Evolutionary conservation across 2,329 filamentous ascomycete species (phyloP), one percentile per base, ranked within the genome.

Genomic region (Xylariomycetidae sp.): DNA sequence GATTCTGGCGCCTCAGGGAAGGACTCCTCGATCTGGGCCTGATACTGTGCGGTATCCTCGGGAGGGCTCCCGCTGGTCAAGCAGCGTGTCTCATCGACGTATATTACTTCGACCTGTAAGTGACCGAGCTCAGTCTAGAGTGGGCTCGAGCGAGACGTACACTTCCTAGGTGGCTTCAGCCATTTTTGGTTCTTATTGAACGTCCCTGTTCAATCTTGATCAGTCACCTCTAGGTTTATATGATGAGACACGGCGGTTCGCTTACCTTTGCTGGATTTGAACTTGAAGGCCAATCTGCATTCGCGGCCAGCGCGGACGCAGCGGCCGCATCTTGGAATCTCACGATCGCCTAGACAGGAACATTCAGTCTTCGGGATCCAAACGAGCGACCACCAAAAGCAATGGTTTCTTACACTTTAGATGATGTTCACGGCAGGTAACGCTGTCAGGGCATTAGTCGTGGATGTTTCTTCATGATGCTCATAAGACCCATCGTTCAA

Each of bases 351-450:
- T 67, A 40, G 14, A 23, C 32, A 27, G 60, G 37, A 13, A 22
- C 35, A 23, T 34, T 7, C 7, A 25, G 26, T 29, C 15, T 12
- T 7, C 13, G 9, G 26, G 18, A 29, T 17, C 10, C 7, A 7
- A 29, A 9, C 14, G 26, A 17, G 6, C 5, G 26, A 17, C 7
- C 6, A 12, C 5, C 10, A 29, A 16, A 5, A 12, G 10, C 26
- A 16, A 12, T 29, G 7, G 16, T 12, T 25, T 46, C 62, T 50
- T 32, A 64, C 66, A 70, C 56, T 63, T 67, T 12, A 69, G 48
- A 45, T 69, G 66, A 43, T 67, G 61, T 37, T 66, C 60, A 40
- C 66, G 63, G 48, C 66, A 70, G 29, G 61, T 65, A 45, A 64
- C 58, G 46, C 65, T 69, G 46, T 36, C 34, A 31, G 24, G 23